These are phyloP conservation scores for Tulasnella sp. DNA, from an alignment of 768 basidiomycete genomes.

Conservation along the genomic window DNA sequence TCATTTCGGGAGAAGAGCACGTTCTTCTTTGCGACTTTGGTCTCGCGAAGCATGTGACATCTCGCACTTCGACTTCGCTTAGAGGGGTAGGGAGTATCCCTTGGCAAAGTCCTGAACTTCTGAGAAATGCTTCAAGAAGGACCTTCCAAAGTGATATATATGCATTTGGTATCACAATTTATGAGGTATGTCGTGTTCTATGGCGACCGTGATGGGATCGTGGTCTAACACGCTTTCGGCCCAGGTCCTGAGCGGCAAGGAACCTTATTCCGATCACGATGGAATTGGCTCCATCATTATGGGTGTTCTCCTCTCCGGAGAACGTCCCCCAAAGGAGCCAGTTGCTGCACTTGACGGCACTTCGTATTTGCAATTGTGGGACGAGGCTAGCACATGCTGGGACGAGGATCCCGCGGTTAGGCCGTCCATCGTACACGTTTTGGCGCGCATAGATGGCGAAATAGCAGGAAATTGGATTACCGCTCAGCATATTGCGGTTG, in stretches of 20 bases:
- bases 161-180: neutral
- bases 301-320: neutral
- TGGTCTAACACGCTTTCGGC: neutral
- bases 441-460: neutral
- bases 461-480: neutral
- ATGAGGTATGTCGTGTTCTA: neutral
- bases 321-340: neutral
- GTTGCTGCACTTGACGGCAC: neutral
- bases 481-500: neutral
- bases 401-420: neutral
- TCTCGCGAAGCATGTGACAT: neutral
- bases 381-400: neutral
- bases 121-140: neutral
- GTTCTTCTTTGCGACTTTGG: conserved; percentile 5
- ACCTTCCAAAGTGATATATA: neutral
- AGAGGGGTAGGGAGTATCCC: neutral
- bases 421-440: neutral
- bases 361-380: conserved; percentile 1
- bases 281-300: neutral
- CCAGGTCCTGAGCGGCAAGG: neutral
- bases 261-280: neutral
- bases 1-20: neutral
- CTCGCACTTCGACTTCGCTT: neutral
- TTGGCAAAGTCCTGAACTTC: conserved; percentile 3
- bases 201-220: neutral